Evolutionary conservation across 2,329 filamentous ascomycete species (phyloP).

Genomic region (Mycocentrospora acerina): DNA sequence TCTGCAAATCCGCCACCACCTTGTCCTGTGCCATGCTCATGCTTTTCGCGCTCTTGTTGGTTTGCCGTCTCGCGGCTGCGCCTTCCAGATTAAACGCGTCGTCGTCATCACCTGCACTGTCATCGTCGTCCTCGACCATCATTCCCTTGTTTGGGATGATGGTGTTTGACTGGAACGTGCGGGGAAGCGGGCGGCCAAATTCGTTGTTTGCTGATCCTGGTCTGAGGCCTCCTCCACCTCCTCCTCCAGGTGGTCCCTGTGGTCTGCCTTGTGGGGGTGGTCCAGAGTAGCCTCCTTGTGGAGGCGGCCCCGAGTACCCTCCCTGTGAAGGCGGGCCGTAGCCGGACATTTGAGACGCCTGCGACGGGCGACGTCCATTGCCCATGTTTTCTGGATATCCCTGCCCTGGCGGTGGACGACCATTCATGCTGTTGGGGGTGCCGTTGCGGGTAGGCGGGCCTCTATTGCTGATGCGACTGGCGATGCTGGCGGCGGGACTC

Average conservation of each 20-base stretch:
- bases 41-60: slow-evolving; percentile 45
- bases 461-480: slow-evolving; percentile 53
- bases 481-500: slow-evolving; percentile 64
- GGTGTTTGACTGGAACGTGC: slow-evolving; percentile 91
- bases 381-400: slow-evolving; percentile 13
- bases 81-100: slow-evolving; percentile 63
- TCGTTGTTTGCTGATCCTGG: slow-evolving; percentile 51
- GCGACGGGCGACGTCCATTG: not conserved
- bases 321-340: slow-evolving; percentile 59
- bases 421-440: slow-evolving; percentile 60
- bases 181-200: slow-evolving; percentile 75
- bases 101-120: slow-evolving; percentile 57
- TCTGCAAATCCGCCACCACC: slow-evolving; percentile 73
- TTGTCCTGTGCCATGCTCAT: slow-evolving; percentile 39
- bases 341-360: slow-evolving; percentile 6
- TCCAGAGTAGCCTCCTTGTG: slow-evolving; percentile 27
- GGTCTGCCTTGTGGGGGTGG: slow-evolving; percentile 49
- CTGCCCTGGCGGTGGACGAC: slow-evolving; percentile 38
- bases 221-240: slow-evolving; percentile 22
- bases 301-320: slow-evolving; percentile 42
- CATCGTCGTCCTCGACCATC: slow-evolving; percentile 84
- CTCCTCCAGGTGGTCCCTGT: slow-evolving; percentile 47
- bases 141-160: slow-evolving; percentile 98
- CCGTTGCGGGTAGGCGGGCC: slow-evolving; percentile 59
- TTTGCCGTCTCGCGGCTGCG: slow-evolving; percentile 45